A percentile compares a stretch with the other conserved stretches of the same genome.
Evolutionary conservation across 78 protist genomes (phyloP).

Genomic region (Cavenderia fasciculata): DNA sequence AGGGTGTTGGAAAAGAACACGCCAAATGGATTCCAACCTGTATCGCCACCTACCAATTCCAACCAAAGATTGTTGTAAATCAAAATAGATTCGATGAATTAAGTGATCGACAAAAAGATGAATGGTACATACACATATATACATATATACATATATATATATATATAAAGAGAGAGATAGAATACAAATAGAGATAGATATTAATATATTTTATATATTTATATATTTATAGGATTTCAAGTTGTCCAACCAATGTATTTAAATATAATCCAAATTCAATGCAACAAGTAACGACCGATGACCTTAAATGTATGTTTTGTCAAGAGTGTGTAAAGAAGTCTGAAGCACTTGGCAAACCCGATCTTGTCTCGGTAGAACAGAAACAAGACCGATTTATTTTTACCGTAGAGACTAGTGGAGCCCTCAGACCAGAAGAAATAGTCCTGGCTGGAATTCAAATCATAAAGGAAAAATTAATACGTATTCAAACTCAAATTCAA

Average conservation of each 20-base stretch:
- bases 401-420: slow-evolving; percentile 82
- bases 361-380: slow-evolving; percentile 46
- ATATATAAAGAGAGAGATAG: too few species aligned
- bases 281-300: slow-evolving; percentile 34
- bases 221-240: not conserved
- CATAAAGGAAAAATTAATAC: slow-evolving; percentile 65
- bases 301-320: slow-evolving; percentile 72
- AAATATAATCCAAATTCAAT: slow-evolving; percentile 22
- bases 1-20: slow-evolving; percentile 95
- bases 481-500: slow-evolving; percentile 69
- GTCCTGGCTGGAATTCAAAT: slow-evolving; percentile 62
- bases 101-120: slow-evolving; percentile 30
- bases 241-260: slow-evolving; percentile 62
- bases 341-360: slow-evolving; percentile 48
- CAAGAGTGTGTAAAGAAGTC: slow-evolving; percentile 73
- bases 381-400: slow-evolving; percentile 59
- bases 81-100: slow-evolving; percentile 58
- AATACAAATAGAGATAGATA: not conserved
- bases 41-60: slow-evolving; percentile 85
- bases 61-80: slow-evolving; percentile 84
- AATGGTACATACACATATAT: slow-evolving; percentile 15
- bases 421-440: slow-evolving; percentile 79
- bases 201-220: not conserved
- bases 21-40: slow-evolving; percentile 92
- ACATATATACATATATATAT: not conserved